A percentile compares a stretch with the other conserved stretches of the same genome.
Evolutionary conservation across 495 filamentous ascomycete species (phyloP).

Genomic region (Aspergillus hancockii): DNA sequence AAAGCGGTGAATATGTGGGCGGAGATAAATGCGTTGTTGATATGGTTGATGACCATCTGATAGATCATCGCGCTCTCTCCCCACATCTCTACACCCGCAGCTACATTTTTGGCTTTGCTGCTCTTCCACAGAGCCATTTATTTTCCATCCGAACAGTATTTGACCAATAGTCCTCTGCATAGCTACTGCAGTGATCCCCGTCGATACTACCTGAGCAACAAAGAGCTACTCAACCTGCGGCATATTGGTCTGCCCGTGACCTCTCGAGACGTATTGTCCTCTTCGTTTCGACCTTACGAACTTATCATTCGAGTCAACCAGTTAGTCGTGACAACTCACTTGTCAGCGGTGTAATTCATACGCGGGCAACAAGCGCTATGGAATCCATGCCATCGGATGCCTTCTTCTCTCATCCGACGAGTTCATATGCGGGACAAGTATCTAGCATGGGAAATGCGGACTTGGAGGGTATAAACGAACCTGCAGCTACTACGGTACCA

Average conservation of each 20-base stretch:
- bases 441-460: constrained; percentile 10
- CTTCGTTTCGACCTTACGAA: not conserved
- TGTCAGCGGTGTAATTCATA: not conserved
- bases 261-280: not conserved
- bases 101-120: not conserved
- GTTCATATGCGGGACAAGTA: constrained; percentile 15
- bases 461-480: constrained; percentile 18
- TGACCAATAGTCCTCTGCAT: not conserved
- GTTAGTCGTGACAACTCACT: not conserved
- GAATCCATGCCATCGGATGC: constrained; percentile 32
- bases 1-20: constrained; percentile 13
- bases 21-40: constrained; percentile 11
- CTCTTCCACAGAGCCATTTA: not conserved
- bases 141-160: not conserved
- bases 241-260: constrained; percentile 3
- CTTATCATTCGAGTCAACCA: not conserved
- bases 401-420: constrained; percentile 22
- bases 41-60: constrained; percentile 8
- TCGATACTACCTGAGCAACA: not conserved
- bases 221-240: constrained; percentile 10
- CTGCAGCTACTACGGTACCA: constrained; percentile 11
- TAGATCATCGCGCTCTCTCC: constrained; percentile 4
- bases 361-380: constrained; percentile 19
- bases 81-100: not conserved
- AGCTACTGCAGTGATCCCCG: not conserved